Evolutionary conservation across 1,139 yeast genomes (phyloP).

Genomic region (Meyerozyma carpophila): DNA sequence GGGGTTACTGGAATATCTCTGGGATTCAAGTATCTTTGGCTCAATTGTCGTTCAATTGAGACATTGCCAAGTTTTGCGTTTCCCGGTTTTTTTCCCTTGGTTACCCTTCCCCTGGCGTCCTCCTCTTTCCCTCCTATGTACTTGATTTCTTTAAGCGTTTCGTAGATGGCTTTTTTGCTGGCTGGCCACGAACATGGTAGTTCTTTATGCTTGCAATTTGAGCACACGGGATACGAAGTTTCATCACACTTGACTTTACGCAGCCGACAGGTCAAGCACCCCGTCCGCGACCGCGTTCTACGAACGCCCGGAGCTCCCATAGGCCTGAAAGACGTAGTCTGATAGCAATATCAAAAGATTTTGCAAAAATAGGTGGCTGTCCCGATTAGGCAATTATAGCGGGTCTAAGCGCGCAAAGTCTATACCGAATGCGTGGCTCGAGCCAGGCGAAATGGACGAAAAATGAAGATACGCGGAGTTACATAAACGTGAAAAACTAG

Average conservation of each 20-base stretch:
- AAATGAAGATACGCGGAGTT: too few relatives aligned
- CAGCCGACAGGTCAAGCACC: slow-evolving; percentile 36
- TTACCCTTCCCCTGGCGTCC: neutral
- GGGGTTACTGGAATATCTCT: neutral
- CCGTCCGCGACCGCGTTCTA: slow-evolving; percentile 27
- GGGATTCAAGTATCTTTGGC: too few relatives aligned
- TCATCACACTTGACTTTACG: slow-evolving; percentile 41
- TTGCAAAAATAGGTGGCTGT: slow-evolving; percentile 11
- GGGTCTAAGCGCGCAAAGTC: slow-evolving; percentile 22
- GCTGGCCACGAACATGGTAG: slow-evolving; percentile 31
- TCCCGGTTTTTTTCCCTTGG: neutral
- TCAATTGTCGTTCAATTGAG: neutral
- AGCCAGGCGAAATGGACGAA: neutral
- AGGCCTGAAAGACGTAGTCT: slow-evolving; percentile 3
- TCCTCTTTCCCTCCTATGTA: slow-evolving; percentile 15
- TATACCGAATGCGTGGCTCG: neutral
- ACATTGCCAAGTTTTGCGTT: neutral
- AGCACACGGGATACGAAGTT: slow-evolving; percentile 29
- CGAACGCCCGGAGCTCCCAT: slow-evolving; percentile 7
- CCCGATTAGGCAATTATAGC: slow-evolving; percentile 23
- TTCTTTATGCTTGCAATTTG: slow-evolving; percentile 21
- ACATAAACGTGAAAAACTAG: too few relatives aligned
- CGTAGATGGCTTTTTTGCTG: slow-evolving; percentile 20
- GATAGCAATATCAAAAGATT: neutral
- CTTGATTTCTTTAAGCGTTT: slow-evolving; percentile 21